Percentiles rank a stretch among this genome's conserved stretches.
These are phyloP conservation scores for Triticum monococcum DNA, from an alignment of 176 grass and related monocot genomes.

Conservation along the genomic window DNA sequence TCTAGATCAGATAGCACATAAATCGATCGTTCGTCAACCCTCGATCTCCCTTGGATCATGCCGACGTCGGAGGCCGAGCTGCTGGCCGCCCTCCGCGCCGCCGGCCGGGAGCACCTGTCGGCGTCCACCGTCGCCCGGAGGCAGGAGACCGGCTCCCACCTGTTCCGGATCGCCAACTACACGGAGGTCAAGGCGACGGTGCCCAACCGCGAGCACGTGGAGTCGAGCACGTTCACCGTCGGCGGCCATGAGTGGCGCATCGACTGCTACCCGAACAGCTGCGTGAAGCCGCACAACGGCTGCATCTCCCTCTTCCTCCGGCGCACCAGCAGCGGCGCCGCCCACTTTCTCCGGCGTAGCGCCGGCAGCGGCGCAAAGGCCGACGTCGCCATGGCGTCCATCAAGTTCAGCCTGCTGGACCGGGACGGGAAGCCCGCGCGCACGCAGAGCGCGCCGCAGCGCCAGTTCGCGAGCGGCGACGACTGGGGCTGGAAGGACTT, in stretches of 20 bases:
- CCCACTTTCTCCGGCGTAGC: not conserved
- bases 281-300: not conserved
- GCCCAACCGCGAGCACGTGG: not conserved
- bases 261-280: conserved; percentile 7
- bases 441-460: not conserved
- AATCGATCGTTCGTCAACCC: too few relatives aligned
- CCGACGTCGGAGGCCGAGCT: not conserved
- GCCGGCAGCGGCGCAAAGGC: not conserved
- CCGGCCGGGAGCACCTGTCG: not conserved
- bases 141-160: not conserved
- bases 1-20: too few relatives aligned
- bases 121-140: not conserved
- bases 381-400: not conserved
- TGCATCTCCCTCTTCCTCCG: not conserved
- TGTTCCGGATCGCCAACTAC: not conserved
- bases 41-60: not conserved
- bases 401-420: conserved; percentile 4
- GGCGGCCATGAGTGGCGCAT: conserved; percentile 1
- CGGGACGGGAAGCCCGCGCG: not conserved
- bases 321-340: not conserved
- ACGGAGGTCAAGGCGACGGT: not conserved
- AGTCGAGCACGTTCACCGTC: not conserved
- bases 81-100: conserved; percentile 3
- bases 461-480: not conserved
- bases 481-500: not conserved